A percentile compares a stretch with the other conserved stretches of the same genome.
Evolutionary conservation across 192 early-diverging fungal genomes (phyloP).

Genomic region (Linnemannia elongata): DNA sequence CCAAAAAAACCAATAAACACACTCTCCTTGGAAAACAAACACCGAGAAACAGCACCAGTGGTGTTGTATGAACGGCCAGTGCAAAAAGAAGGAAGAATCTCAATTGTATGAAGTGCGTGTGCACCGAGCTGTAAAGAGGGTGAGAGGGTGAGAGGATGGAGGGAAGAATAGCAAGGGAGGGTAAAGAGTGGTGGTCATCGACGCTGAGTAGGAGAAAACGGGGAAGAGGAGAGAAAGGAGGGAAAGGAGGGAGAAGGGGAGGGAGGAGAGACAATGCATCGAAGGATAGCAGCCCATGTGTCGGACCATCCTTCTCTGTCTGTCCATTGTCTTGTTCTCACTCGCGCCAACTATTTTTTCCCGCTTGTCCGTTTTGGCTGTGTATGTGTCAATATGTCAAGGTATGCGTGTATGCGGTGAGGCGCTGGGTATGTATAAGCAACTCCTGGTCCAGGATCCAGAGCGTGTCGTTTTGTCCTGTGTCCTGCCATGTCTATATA

Average conservation of each 20-base stretch:
- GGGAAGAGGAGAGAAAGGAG: background rate
- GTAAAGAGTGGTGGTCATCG: background rate
- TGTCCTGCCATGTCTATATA: background rate
- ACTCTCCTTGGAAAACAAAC: background rate
- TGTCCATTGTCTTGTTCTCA: background rate
- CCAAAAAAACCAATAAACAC: background rate
- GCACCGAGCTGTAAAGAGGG: background rate
- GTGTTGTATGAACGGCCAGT: background rate
- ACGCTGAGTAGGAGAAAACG: background rate
- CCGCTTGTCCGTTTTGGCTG: background rate
- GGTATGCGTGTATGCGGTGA: background rate
- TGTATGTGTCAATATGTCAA: background rate
- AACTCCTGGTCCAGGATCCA: slow-evolving; percentile 3
- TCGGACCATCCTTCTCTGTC: background rate
- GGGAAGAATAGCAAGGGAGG: background rate
- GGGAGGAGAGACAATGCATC: slow-evolving; percentile 13
- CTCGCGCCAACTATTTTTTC: background rate
- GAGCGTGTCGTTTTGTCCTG: background rate
- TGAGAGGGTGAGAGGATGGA: background rate
- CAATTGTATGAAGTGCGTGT: background rate
- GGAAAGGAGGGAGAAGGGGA: background rate
- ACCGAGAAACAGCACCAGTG: background rate
- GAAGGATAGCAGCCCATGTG: background rate
- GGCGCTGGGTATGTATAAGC: background rate
- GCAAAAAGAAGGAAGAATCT: background rate